These are phyloP conservation scores for Bjerkandera adusta DNA, from an alignment of 1,284 basidiomycete species.

Conservation along the genomic window DNA sequence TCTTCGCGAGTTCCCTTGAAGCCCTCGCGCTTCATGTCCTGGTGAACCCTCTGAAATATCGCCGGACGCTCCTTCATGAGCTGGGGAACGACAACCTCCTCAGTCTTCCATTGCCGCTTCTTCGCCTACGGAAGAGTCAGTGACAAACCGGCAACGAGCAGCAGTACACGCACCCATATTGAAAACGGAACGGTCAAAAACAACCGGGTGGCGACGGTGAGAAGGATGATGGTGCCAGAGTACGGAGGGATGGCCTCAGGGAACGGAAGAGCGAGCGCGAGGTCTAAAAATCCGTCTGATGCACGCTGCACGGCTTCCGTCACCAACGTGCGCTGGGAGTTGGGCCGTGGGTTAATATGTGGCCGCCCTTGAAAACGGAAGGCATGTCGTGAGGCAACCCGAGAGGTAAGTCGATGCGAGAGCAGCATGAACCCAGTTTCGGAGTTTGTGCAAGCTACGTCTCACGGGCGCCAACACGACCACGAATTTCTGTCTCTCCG, in stretches of 20 bases:
- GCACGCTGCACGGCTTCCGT: constrained; percentile 38
- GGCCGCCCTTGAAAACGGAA: not conserved
- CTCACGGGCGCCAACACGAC: not conserved
- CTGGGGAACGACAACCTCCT: constrained; percentile 68
- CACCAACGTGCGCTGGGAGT: constrained; percentile 35
- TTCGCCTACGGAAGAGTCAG: constrained; percentile 46
- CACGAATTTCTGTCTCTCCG: no score
- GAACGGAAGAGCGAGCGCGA: constrained; percentile 67
- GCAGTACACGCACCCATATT: constrained; percentile 63
- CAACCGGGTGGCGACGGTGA: constrained; percentile 67
- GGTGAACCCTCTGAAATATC: constrained; percentile 50
- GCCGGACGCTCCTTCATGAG: constrained; percentile 53
- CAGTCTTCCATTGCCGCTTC: constrained; percentile 58
- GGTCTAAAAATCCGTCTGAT: constrained; percentile 53
- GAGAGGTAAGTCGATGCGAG: constrained; percentile 1
- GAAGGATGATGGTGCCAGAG: constrained; percentile 74
- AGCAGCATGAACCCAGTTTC: not conserved
- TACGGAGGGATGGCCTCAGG: constrained; percentile 68
- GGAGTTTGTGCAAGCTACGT: no score
- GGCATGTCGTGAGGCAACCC: constrained; percentile 1
- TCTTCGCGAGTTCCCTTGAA: constrained; percentile 54
- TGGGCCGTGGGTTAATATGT: no score
- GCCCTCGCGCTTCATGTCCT: constrained; percentile 57
- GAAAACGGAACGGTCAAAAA: constrained; percentile 71
- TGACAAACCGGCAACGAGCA: constrained; percentile 4